phyloP scores from a whole-genome alignment of 1,284 basidiomycete species.

The Puccinia novopanici region DNA sequence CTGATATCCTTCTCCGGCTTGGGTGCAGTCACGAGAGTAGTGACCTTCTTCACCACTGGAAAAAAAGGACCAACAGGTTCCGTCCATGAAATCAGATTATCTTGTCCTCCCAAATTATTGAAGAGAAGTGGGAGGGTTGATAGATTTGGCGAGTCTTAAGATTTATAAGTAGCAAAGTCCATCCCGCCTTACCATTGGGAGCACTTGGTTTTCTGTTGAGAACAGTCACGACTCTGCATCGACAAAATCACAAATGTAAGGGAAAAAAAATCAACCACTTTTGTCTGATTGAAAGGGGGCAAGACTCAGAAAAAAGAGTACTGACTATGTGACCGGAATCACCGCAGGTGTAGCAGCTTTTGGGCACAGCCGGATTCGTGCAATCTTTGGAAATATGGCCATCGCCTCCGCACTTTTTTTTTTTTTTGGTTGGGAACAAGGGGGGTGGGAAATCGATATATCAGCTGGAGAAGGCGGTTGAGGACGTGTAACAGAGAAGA shows the following conservation, averaged over 20 bases:
- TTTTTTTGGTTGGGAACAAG: not conserved
- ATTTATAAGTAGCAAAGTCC: not conserved
- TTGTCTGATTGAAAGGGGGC: not conserved
- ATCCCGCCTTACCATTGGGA: constrained; percentile 9
- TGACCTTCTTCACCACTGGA: constrained; percentile 54
- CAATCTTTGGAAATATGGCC: constrained; percentile 48
- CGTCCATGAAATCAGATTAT: no score
- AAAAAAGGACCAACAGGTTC: not conserved
- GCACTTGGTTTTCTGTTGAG: constrained; percentile 39
- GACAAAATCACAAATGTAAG: not conserved
- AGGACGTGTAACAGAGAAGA: not conserved
- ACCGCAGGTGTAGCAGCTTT: constrained; percentile 47
- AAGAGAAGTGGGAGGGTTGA: not conserved
- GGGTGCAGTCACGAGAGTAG: constrained; percentile 56
- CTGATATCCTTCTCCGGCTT: constrained; percentile 56
- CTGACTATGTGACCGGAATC: constrained; percentile 40
- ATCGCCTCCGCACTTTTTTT: constrained; percentile 36
- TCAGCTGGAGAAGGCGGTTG: not conserved
- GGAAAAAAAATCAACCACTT: not conserved
- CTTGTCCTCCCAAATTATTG: not conserved
- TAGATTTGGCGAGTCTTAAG: not conserved
- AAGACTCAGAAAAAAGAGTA: no score
- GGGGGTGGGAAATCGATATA: not conserved
- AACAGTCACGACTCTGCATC: constrained; percentile 37
- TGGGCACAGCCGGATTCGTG: constrained; percentile 23